Percentiles rank a stretch among this genome's conserved stretches.
Evolutionary conservation across 2,329 filamentous ascomycete species (phyloP).

Genomic region (Monilinia polystroma): DNA sequence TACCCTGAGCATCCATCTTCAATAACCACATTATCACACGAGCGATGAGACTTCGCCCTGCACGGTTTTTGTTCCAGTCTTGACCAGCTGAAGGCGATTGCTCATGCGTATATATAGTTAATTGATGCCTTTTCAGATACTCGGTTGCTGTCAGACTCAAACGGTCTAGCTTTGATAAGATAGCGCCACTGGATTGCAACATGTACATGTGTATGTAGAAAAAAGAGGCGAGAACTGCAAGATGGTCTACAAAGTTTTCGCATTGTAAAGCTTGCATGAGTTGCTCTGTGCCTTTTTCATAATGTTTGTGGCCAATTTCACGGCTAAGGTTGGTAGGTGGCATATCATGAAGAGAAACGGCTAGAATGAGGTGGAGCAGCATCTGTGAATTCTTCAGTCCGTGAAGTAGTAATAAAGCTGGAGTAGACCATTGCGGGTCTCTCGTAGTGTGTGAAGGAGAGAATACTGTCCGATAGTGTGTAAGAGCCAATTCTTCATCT

Average conservation of each 20-base stretch:
- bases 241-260: slow-evolving; percentile 3
- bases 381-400: slow-evolving; percentile 38
- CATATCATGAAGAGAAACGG: slow-evolving; percentile 22
- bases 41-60: slow-evolving; percentile 23
- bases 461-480: slow-evolving; percentile 21
- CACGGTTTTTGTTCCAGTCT: background rate
- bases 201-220: slow-evolving; percentile 26
- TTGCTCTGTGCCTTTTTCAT: slow-evolving; percentile 23
- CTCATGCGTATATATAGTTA: background rate
- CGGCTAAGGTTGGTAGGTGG: background rate
- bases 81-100: background rate
- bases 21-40: slow-evolving; percentile 25
- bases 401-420: slow-evolving; percentile 45
- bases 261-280: slow-evolving; percentile 21
- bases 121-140: slow-evolving; percentile 16
- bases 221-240: slow-evolving; percentile 23
- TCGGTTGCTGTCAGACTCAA: slow-evolving; percentile 20
- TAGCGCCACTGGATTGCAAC: slow-evolving; percentile 8
- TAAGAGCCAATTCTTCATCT: slow-evolving; percentile 22
- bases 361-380: slow-evolving; percentile 18
- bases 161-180: slow-evolving; percentile 22
- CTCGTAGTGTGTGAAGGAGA: slow-evolving; percentile 25
- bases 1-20: slow-evolving; percentile 27
- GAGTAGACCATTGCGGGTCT: slow-evolving; percentile 23
- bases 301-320: slow-evolving; percentile 21